Evolutionary conservation across 2,329 filamentous ascomycete species (phyloP).

Genomic region (Scytalidium lignicola): DNA sequence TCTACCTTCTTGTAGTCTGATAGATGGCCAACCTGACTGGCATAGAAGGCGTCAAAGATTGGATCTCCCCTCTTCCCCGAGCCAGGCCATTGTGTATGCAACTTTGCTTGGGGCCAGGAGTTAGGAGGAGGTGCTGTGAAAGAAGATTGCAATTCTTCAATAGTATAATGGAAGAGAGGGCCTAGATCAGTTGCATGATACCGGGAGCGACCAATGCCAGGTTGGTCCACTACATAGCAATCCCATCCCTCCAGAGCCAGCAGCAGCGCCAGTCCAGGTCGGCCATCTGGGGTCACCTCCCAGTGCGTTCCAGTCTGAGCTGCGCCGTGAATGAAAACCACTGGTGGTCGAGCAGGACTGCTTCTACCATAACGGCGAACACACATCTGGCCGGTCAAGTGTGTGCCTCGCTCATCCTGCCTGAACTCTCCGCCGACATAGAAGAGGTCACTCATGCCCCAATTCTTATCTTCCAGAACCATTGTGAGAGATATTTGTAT

Average conservation of each 20-base stretch:
- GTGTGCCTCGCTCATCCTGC: background rate
- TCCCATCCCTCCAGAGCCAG: constrained; percentile 37
- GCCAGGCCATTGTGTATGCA: constrained; percentile 32
- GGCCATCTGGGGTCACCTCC: constrained; percentile 39
- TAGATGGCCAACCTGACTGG: constrained; percentile 32
- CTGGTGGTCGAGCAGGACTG: constrained; percentile 15
- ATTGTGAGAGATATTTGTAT: background rate
- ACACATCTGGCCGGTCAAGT: constrained; percentile 20
- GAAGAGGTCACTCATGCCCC: background rate
- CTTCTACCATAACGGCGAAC: background rate
- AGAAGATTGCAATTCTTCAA: constrained; percentile 5
- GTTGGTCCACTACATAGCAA: constrained; percentile 31
- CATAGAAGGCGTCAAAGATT: constrained; percentile 20
- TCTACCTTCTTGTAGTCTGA: constrained; percentile 30
- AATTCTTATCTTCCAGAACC: background rate
- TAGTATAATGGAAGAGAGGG: background rate
- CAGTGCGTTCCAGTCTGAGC: constrained; percentile 22
- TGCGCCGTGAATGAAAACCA: constrained; percentile 2
- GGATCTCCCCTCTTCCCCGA: constrained; percentile 2
- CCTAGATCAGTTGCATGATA: constrained; percentile 1
- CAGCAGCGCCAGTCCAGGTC: constrained; percentile 38
- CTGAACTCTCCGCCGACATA: constrained; percentile 2
- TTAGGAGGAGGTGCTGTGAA: constrained; percentile 12
- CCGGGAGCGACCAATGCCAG: constrained; percentile 10
- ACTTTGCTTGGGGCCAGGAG: constrained; percentile 23